Base-by-base conservation (phyloP, 2,329 filamentous ascomycete genomes). In the Metarhizium album region DNA sequence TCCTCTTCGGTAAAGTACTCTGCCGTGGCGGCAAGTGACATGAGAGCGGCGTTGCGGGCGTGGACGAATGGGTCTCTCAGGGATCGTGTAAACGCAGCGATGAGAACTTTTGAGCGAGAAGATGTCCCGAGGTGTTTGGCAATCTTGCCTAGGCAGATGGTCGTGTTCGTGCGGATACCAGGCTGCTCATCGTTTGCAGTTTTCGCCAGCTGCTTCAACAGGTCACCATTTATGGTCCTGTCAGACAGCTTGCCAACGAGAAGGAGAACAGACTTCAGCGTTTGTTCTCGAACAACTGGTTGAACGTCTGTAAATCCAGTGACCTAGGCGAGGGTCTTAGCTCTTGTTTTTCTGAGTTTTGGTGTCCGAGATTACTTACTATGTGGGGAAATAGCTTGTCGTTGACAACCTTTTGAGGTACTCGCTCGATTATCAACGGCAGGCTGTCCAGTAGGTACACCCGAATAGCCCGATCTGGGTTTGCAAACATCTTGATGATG, bases 121-220 rank as follows among this genome's bases (percentile, higher is more conserved):
- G 87, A 75, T 2, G 79, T 74, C 2, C 89, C 88, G 1, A 98
- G 74, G 60, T 95, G 86, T 59, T 89, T 90, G 14, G 93, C 90
- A 59, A 98, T 96, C 63, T 96, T 97, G 22, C 93, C 93, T 1
- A 98, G 71, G 64, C 91, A 97, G 51, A 98, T 98, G 1, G 93
- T 98, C 0, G 93, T 98, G 65, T 98, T 98, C 8, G 93, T 98
- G 54, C 93, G 82, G 57, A 98, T 98, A 1, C 93, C 93, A 1
- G 93, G 90, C 62, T 98, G 91, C 60, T 97, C 93, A 55, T 98
- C 93, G 60, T 97, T 98, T 45, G 93, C 90, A 1, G 91, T 96
- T 66, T 95, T 96, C 42, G 93, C 93, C 27, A 98, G 76, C 62
- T 95, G 86, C 59, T 86, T 87, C 22, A 98, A 73, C 11, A 98